Percentiles rank a stretch among this genome's conserved stretches.
phyloP scores from a whole-genome alignment of 139 green algal genomes.

The Mesotaenium endlicherianum region DNA sequence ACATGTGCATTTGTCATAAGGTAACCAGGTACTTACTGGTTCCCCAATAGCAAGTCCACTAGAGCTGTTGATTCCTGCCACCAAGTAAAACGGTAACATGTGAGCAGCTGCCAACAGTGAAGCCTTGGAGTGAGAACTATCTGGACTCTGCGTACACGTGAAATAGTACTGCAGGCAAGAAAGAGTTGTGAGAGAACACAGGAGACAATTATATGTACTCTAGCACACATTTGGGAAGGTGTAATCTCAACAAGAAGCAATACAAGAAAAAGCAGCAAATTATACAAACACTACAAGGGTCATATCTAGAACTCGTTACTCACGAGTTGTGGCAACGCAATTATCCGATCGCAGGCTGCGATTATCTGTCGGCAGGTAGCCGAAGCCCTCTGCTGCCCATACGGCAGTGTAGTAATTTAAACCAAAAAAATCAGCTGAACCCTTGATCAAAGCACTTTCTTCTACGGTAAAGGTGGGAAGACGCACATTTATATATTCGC shows the following conservation, averaged over 20 bases:
- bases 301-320: neutral
- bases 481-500: neutral
- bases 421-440: conserved; percentile 13
- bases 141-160: too few species aligned
- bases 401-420: conserved; percentile 27
- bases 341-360: neutral
- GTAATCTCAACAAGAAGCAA: neutral
- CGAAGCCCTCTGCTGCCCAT: neutral
- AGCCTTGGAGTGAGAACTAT: neutral
- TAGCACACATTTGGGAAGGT: neutral
- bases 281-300: neutral
- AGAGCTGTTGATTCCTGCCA: too few species aligned
- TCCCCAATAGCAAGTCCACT: too few species aligned
- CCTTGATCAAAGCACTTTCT: neutral
- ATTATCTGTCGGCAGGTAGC: neutral
- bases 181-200: neutral
- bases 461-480: conserved; percentile 12
- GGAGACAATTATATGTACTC: neutral
- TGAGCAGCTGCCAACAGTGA: neutral
- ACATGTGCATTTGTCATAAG: too few species aligned
- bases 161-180: too few species aligned
- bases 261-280: neutral
- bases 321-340: neutral
- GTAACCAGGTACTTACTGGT: too few species aligned
- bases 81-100: neutral